Evolutionary conservation across 1,284 basidiomycete species (phyloP).

Genomic region (Fistulina hepatica): DNA sequence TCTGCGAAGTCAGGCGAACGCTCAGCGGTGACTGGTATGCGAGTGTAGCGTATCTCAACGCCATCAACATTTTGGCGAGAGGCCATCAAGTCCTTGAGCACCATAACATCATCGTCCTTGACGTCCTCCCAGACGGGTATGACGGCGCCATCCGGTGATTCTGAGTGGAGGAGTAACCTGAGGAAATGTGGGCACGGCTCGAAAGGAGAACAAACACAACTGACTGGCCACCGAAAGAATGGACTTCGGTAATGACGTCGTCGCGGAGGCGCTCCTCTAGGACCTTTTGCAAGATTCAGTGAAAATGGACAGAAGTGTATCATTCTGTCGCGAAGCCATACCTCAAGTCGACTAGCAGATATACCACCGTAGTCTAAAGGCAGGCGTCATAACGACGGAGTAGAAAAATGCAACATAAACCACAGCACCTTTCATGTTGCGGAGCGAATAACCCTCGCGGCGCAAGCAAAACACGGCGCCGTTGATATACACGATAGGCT

Average conservation of each 20-base stretch:
- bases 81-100: conserved; percentile 87
- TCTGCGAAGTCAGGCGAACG: conserved; percentile 61
- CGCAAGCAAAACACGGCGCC: conserved; percentile 74
- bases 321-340: no score
- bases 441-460: conserved; percentile 67
- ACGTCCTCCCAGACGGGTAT: conserved; percentile 96
- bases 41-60: conserved; percentile 66
- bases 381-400: conserved; percentile 7
- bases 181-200: conserved; percentile 1
- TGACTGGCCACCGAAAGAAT: conserved; percentile 72
- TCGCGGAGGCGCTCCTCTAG: conserved; percentile 87
- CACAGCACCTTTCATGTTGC: conserved; percentile 81
- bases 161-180: conserved; percentile 83
- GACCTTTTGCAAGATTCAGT: no score
- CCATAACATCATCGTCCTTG: conserved; percentile 64
- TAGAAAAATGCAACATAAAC: conserved; percentile 2
- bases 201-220: conserved; percentile 11
- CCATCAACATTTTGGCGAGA: conserved; percentile 34
- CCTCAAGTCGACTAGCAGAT: conserved; percentile 77
- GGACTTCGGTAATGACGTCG: conserved; percentile 81
- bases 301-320: no score
- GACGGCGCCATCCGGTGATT: conserved; percentile 80
- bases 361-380: conserved; percentile 82
- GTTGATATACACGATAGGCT: conserved; percentile 93
- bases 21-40: conserved; percentile 88